Base-by-base conservation (phyloP, 2,329 filamentous ascomycete species). In the Arthrobotrys conoides region DNA sequence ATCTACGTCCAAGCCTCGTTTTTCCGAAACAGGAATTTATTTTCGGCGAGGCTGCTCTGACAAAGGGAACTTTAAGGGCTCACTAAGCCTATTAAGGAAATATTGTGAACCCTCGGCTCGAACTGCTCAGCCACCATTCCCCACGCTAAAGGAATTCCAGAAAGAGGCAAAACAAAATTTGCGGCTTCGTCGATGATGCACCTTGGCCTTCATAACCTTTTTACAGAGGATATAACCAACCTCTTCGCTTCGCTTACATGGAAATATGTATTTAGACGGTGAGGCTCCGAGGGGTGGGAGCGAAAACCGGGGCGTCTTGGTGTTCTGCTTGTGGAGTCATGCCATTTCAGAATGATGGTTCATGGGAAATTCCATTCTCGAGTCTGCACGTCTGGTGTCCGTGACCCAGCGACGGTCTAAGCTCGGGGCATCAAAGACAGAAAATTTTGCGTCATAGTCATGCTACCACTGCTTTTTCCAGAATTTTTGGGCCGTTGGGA, bases 81-180 rank as follows among this genome's bases (percentile, higher is more conserved):
- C 9, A 53, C 72, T 76, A 76, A 27, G 5, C 72, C 59, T 12
- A 24, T 66, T 66, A 1, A 41, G 72, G 72, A 24, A 59, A 70
- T 65, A 66, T 5, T 66, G 70, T 36, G 72, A 65, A 49, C 33
- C 66, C 44, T 76, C 72, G 72, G 55, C 22, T 76, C 24, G 59
- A 51, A 55, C 27, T 57, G 61, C 72, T 66, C 72, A 76, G 72
- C 72, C 72, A 76, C 72, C 10, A 20, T 44, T 22, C 46, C 49
- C 49, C 30, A 71, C 65, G 33, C 55, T 46, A 44, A 16, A 20
- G 51, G 38, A 57, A 64, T 68, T 68, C 64, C 63, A 46, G 64
- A 68, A 68, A 53, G 57, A 36, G 24, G 22, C 41, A 68, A 44
- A 63, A 53, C 57, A 65, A 61, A 24, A 16, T 61, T 20, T 41